A percentile compares a stretch with the other conserved stretches of the same genome.
Evolutionary conservation across 2,329 filamentous ascomycete species (phyloP).

Genomic region (Pestalotiopsis sp.): DNA sequence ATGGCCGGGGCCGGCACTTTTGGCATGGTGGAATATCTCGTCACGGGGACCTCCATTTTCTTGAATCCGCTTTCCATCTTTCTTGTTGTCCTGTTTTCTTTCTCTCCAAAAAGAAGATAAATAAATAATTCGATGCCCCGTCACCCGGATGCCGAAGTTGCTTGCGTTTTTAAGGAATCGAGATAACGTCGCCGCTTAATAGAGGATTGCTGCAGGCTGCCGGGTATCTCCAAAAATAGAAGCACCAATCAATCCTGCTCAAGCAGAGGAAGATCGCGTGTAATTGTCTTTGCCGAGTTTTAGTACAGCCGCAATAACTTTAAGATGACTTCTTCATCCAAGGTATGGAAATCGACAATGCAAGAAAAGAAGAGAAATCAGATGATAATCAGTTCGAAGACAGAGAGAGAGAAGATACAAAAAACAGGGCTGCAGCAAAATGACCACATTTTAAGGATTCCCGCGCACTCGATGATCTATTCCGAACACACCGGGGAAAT

Average conservation of each 20-base stretch:
- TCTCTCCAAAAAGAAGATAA: not conserved
- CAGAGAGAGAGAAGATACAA: not conserved
- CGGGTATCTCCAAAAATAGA: not conserved
- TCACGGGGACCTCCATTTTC: not conserved
- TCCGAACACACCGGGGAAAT: not conserved
- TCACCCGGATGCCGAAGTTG: not conserved
- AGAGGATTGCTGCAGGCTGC: not conserved
- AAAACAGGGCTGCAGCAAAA: not conserved
- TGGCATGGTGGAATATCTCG: not conserved
- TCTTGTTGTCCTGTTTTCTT: not conserved
- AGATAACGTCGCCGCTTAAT: too few species aligned
- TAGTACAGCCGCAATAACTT: not conserved
- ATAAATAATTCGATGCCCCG: not conserved
- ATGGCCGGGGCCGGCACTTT: slow-evolving; percentile 9
- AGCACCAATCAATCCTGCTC: not conserved
- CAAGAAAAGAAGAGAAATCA: not conserved
- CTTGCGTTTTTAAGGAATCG: not conserved
- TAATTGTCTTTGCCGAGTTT: not conserved
- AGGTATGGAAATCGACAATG: not conserved
- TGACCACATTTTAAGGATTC: not conserved
- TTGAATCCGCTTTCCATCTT: not conserved
- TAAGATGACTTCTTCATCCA: not conserved
- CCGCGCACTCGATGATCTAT: too few species aligned
- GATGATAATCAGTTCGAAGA: not conserved
- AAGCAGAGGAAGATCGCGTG: not conserved